Percentiles rank a stretch among this genome's conserved stretches.
Conservation (phyloP, 2,329 filamentous ascomycete genomes). For the Colletotrichum neosansevieriae region DNA sequence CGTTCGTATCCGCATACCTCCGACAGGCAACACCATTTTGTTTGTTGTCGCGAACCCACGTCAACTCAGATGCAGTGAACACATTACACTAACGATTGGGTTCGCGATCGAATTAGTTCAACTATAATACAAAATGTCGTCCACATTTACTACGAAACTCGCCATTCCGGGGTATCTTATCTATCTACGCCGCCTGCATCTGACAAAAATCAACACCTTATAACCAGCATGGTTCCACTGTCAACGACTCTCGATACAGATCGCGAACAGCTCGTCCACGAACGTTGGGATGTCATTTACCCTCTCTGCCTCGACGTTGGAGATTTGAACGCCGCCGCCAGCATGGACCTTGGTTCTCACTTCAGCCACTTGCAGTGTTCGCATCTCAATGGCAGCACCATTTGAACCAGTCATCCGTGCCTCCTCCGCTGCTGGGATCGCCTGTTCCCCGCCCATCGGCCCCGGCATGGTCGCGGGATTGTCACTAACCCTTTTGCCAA, state of each 20-base stretch:
- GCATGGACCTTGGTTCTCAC: constrained; percentile 42
- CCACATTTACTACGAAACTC: no score
- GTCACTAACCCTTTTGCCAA: constrained; percentile 20
- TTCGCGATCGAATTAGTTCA: no score
- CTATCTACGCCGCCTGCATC: constrained; percentile 1
- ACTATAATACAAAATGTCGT: no score
- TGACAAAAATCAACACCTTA: background rate
- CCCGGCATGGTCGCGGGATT: constrained; percentile 34
- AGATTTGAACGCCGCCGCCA: constrained; percentile 44
- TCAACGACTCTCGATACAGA: constrained; percentile 41
- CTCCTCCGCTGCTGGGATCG: constrained; percentile 13
- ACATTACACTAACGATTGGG: no score
- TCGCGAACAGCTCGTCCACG: constrained; percentile 58
- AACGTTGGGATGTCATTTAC: constrained; percentile 53
- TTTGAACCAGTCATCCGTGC: constrained; percentile 11
- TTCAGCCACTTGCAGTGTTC: constrained; percentile 42
- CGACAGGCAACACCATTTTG: no score
- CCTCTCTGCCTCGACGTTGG: constrained; percentile 52
- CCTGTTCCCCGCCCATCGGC: constrained; percentile 5
- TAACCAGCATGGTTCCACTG: background rate
- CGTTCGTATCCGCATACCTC: no score
- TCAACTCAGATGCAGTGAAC: no score
- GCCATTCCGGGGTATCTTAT: constrained; percentile 22
- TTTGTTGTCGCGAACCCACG: no score
- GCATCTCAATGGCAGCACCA: constrained; percentile 45